Base-by-base conservation (phyloP, 768 basidiomycete genomes). In the Pilatotrama ljubarskyi region DNA sequence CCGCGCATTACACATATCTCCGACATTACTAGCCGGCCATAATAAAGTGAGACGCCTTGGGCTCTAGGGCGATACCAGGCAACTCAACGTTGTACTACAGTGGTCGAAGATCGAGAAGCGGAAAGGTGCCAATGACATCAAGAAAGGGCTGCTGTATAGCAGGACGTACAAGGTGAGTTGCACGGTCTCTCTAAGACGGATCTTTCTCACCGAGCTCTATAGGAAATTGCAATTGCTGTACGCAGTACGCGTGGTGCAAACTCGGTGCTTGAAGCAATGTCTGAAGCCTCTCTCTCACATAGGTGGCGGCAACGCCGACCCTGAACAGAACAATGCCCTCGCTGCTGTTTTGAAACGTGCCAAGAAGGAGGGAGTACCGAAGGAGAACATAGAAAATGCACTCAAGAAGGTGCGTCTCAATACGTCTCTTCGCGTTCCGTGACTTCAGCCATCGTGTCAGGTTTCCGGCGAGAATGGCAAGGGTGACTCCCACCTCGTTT, bases 31-130 rank as follows among this genome's bases (percentile, higher is more conserved):
- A 14, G 71, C 78, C 0, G 78, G 79, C 35, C 78, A 80, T 53
- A 79, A 67, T 69, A 79, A 79, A 67, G 79, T 79, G 55, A 18
- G 61, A 13, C 8, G 2, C 5, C 17, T 43, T 15, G 26, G 42
- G 24, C 18, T 14, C 1, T 7, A 4, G 50, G 5, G 14, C 20
- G 40, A n/a, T 13, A 22, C 11, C 10, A 11, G 10, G 40, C 35
- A 14, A 17, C n/a, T 29, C 10, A 32, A 29, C 13, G 10, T 17
- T 5, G 22, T 43, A 15, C 11, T 41, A 10, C 59, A 89, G 87
- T 89, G 87, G 87, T 87, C 87, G 0, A 89, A 89, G 79, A 89
- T 89, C 68, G 87, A 88, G 68, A 80, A 85, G 55, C 82, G 78
- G 68, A 90, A 90, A 66, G 87, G 85, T 17, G 73, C 77, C n/a